Conservation (phyloP, 495 filamentous ascomycete species). For the Bacidia gigantensis region DNA sequence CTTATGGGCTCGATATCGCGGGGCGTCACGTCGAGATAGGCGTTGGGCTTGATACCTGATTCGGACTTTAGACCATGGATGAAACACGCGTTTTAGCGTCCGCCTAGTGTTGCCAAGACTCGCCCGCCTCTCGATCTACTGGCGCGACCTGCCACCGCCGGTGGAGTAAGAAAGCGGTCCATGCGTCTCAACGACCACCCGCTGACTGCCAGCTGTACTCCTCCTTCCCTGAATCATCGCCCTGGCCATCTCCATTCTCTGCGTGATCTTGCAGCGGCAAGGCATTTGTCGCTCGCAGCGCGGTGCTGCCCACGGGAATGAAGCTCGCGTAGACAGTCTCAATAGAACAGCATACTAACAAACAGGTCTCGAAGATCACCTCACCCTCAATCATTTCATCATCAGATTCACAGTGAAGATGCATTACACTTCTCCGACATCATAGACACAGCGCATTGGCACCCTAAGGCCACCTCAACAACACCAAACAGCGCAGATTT, state of each 20-base stretch:
- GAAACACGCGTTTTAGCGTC: not conserved
- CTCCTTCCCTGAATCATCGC: not conserved
- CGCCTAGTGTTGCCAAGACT: not conserved
- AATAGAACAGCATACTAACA: not conserved
- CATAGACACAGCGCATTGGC: not conserved
- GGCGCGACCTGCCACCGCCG: too few relatives aligned
- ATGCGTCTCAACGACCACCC: not conserved
- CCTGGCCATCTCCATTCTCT: not conserved
- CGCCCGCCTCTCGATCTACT: too few relatives aligned
- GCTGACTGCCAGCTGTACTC: not conserved
- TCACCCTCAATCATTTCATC: not conserved
- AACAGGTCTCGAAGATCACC: not conserved
- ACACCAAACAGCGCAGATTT: too few relatives aligned
- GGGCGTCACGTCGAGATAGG: constrained; percentile 5
- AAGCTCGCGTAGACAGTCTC: not conserved
- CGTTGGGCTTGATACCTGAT: not conserved
- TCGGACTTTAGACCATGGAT: not conserved
- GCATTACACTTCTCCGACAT: not conserved
- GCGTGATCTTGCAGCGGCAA: not conserved
- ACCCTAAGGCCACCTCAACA: too few relatives aligned
- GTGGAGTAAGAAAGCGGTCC: too few relatives aligned
- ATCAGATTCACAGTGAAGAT: not conserved
- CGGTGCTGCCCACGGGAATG: not conserved
- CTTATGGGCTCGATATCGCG: not conserved
- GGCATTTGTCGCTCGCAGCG: not conserved